Conservation (phyloP, 331 rosid genomes). For the Arachis monticola region DNA sequence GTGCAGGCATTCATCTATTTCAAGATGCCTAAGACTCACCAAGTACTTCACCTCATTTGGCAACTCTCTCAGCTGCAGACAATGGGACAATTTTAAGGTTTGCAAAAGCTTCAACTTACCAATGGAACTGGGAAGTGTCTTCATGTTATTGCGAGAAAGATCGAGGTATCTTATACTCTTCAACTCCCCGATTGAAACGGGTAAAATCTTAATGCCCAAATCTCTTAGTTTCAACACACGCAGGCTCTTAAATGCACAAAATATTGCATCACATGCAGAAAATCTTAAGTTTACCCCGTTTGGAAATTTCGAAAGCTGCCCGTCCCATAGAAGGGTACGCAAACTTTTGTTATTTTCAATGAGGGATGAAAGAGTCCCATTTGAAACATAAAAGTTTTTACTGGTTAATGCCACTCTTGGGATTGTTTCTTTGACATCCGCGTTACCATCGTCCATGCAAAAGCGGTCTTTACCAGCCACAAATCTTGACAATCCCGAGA, state of each 20-base stretch:
- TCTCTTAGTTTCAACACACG: constrained; percentile 2
- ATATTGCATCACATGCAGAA: background rate
- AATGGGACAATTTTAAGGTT: constrained; percentile 22
- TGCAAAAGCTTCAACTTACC: constrained; percentile 29
- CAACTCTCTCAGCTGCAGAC: constrained; percentile 2
- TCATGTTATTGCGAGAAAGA: constrained; percentile 1
- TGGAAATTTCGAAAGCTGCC: background rate
- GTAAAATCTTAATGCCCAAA: constrained; percentile 6
- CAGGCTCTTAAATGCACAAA: background rate
- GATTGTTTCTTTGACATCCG: background rate
- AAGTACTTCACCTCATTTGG: constrained; percentile 10
- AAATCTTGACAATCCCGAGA: too few relatives aligned
- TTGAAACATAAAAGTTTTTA: background rate
- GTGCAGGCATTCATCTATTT: background rate
- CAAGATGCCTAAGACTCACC: constrained; percentile 7
- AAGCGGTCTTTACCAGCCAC: background rate
- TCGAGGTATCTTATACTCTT: constrained; percentile 16
- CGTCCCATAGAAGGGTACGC: background rate
- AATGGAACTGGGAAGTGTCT: constrained; percentile 6
- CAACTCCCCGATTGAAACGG: background rate
- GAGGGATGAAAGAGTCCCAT: background rate
- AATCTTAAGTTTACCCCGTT: background rate
- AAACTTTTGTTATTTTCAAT: background rate
- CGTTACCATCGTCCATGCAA: background rate
- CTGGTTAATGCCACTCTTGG: background rate